These are phyloP conservation scores for Alternaria incomplexa DNA, from an alignment of 2,329 filamentous ascomycete genomes.

Conservation along the genomic window DNA sequence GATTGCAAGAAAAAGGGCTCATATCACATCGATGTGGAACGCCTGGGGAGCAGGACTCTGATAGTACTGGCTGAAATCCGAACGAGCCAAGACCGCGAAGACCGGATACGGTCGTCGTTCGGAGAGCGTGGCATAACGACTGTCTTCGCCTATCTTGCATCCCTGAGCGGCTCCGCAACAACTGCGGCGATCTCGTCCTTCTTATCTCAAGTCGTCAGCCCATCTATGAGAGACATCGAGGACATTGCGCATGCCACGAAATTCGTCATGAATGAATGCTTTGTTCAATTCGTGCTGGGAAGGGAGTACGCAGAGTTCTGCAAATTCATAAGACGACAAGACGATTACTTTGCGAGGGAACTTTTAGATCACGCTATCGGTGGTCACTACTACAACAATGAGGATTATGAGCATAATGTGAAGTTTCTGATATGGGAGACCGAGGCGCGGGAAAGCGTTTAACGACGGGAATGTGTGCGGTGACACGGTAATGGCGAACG, in stretches of 20 bases:
- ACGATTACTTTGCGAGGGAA: constrained; percentile 21
- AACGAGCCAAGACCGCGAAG: constrained; percentile 20
- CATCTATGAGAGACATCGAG: constrained; percentile 26
- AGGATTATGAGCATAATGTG: constrained; percentile 25
- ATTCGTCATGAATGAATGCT: constrained; percentile 30
- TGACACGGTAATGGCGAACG: background rate
- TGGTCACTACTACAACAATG: constrained; percentile 19
- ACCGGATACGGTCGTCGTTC: constrained; percentile 17
- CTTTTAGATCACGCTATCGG: constrained; percentile 30
- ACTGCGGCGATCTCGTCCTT: constrained; percentile 15
- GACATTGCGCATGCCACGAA: constrained; percentile 13
- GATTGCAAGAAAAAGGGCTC: constrained; percentile 2
- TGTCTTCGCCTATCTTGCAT: constrained; percentile 26
- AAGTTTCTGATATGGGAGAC: constrained; percentile 32
- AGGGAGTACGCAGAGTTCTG: constrained; percentile 26
- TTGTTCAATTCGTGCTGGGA: constrained; percentile 25
- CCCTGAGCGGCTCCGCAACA: constrained; percentile 7
- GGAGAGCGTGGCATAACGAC: constrained; percentile 10
- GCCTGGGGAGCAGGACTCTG: constrained; percentile 15
- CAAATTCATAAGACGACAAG: constrained; percentile 28
- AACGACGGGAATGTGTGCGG: background rate
- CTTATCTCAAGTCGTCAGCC: constrained; percentile 22
- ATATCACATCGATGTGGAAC: constrained; percentile 26
- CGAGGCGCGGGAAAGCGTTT: constrained; percentile 26
- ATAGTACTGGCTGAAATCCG: constrained; percentile 27